Evolutionary conservation across 1,139 yeast species (phyloP).

Genomic region (Lodderomyces theae): DNA sequence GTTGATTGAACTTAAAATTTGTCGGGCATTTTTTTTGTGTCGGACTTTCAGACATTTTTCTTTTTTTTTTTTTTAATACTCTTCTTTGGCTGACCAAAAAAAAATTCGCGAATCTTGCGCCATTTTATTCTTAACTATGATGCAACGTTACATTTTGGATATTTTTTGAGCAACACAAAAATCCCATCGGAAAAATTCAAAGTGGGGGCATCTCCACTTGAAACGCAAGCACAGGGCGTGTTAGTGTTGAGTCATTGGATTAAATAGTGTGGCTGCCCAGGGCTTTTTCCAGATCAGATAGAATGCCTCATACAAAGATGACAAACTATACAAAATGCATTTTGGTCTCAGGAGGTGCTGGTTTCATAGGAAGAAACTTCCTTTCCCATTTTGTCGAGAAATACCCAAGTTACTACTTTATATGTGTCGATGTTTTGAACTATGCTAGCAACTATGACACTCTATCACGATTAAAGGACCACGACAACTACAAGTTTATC

Average conservation of each 20-base stretch:
- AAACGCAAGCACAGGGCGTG: no score
- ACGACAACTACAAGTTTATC: slow-evolving; percentile 24
- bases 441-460: slow-evolving; percentile 25
- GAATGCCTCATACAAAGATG: background rate
- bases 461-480: slow-evolving; percentile 15
- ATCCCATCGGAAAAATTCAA: background rate
- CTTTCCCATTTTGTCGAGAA: slow-evolving; percentile 35
- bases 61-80: background rate
- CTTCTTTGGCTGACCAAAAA: background rate
- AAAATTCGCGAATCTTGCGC: background rate
- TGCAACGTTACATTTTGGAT: slow-evolving; percentile 4
- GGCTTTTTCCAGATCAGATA: background rate
- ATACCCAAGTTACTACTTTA: slow-evolving; percentile 39
- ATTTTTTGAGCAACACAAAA: background rate
- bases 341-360: slow-evolving; percentile 59
- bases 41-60: background rate
- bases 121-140: background rate
- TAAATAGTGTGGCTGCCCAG: no score
- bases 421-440: slow-evolving; percentile 49
- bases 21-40: background rate
- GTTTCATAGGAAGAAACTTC: slow-evolving; percentile 56
- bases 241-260: no score
- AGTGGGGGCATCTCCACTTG: background rate
- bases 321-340: slow-evolving; percentile 19
- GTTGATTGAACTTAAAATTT: background rate